A percentile compares a stretch with the other conserved stretches of the same genome.
Evolutionary conservation across 768 basidiomycete genomes (phyloP).

Genomic region (Galerina sulciceps): DNA sequence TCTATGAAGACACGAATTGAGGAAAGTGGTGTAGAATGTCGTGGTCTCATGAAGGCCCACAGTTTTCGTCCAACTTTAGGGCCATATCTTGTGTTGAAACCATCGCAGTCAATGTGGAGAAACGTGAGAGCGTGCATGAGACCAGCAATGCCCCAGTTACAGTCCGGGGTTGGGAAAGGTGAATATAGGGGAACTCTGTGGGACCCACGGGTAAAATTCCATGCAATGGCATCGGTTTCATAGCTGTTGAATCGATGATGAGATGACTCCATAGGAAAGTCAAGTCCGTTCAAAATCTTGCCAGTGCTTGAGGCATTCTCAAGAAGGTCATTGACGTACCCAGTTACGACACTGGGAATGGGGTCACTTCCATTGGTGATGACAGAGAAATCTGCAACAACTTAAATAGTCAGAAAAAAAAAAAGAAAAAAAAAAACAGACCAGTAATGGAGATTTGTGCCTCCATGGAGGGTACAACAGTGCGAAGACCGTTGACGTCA

Average conservation of each 20-base stretch:
- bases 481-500: slow-evolving; percentile 1
- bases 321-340: not conserved
- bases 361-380: too few relatives aligned
- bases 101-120: not conserved
- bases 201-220: not conserved
- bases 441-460: slow-evolving; percentile 11
- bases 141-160: not conserved
- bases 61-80: not conserved
- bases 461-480: not conserved
- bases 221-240: not conserved
- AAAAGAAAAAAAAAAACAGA: not conserved
- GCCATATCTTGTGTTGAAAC: not conserved
- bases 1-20: not conserved
- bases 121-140: not conserved
- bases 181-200: not conserved
- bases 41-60: not conserved
- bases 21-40: not conserved
- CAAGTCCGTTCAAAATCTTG: not conserved
- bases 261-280: not conserved
- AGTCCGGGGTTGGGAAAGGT: not conserved
- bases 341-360: not conserved
- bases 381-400: too few relatives aligned
- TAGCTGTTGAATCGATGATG: not conserved
- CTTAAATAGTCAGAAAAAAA: not conserved
- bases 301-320: not conserved